phyloP scores from a whole-genome alignment of 73 alveolate species.

The Paramecium primaurelia region DNA sequence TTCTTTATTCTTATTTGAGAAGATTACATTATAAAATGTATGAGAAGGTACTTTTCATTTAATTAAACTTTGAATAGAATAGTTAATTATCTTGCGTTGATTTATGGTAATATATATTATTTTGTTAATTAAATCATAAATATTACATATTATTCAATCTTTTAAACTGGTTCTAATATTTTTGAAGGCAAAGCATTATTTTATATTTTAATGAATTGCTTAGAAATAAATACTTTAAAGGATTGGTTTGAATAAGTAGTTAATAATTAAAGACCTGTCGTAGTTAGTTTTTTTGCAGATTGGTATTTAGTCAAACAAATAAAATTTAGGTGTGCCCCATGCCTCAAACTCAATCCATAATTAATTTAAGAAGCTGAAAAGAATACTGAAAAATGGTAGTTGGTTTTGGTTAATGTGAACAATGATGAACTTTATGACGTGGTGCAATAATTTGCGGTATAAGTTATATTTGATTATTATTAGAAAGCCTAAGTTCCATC shows the following conservation, averaged over 20 bases:
- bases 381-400: background rate
- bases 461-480: background rate
- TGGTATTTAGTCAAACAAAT: background rate
- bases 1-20: background rate
- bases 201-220: background rate
- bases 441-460: background rate
- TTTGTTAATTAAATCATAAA: background rate
- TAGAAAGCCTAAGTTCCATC: conserved; percentile 26
- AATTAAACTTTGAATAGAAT: background rate
- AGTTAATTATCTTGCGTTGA: background rate
- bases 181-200: background rate
- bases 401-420: background rate
- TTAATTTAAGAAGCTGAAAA: background rate
- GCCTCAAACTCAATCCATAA: conserved; percentile 4
- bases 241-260: conserved; percentile 9
- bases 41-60: background rate
- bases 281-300: conserved; percentile 7
- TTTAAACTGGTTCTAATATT: conserved; percentile 8
- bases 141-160: background rate
- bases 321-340: conserved; percentile 25
- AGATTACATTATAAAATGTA: background rate
- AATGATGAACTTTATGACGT: conserved; percentile 8
- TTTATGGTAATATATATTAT: background rate
- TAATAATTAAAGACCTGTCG: background rate
- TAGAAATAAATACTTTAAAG: background rate